Base-by-base conservation (phyloP, 768 basidiomycete genomes). In the Cantharellus anzutake region DNA sequence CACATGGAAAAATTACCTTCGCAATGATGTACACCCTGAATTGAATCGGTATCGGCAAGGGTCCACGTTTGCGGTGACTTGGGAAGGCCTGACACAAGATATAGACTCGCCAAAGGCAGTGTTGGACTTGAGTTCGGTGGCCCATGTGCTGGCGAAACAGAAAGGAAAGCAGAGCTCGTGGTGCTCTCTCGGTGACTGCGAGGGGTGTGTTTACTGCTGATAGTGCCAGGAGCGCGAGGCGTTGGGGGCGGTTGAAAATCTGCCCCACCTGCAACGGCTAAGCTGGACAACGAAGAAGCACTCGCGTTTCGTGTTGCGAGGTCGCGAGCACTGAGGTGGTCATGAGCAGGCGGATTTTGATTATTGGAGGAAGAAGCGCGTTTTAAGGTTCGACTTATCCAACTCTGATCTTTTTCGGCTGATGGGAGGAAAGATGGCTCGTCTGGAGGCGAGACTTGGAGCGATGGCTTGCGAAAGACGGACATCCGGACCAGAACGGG, bases 21-120 rank as follows among this genome's bases (percentile, higher is more conserved):
- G 48, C 78, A 76, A 66, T 93, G 90, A 65, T 86, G 81, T 57
- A 91, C 76, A 55, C 86, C 87, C 56, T 84, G 71, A 58, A 88
- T 83, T 1, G 86, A 78, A 68, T 89, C 86, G 0, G 83, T 82
- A 69, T 92, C 90, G 0, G 86, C 83, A 51, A 90, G 78, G 16
- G 86, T 86, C 89, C 91, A 93, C 5, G 85, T 89, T 68, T 87
- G 81, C 0, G 89, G 87, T 39, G 83, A 83, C 70, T 92, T 92
- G 16, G 88, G 86, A 39, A 94, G 78, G 5, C 91, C 90, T 7
- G 64, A 62, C 16, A 70, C 69, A 63, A 70, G 65, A 60, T 70
- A 69, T 5, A 70, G 63, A 7, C 59, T 63, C 0, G 66, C 65
- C 42, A 70, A 65, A 5, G 67, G 65, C 7, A 56, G 60, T 5